Evolutionary conservation across 1,284 basidiomycete genomes (phyloP).

Genomic region (Ceratobasidium sp.): DNA sequence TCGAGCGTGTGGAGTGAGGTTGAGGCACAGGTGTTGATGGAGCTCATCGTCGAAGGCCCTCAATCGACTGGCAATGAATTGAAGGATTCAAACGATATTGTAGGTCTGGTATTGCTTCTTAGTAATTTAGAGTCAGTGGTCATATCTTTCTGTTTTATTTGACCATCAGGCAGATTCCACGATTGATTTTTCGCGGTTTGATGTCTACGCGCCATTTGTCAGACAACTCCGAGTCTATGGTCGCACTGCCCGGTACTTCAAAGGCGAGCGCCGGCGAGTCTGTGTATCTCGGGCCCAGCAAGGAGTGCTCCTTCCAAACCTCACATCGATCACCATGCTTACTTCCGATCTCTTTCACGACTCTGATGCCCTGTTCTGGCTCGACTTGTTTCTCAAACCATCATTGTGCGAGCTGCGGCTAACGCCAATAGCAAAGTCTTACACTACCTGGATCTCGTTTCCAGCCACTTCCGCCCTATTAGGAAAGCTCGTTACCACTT

Average conservation of each 20-base stretch:
- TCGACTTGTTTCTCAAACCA: conserved; percentile 4
- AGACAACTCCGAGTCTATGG: conserved; percentile 20
- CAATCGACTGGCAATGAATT: no score
- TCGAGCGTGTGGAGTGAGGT: no score
- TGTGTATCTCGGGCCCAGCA: not conserved
- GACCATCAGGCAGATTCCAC: not conserved
- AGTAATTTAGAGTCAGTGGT: no score
- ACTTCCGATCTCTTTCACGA: conserved; percentile 16
- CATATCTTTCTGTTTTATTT: no score
- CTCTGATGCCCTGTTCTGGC: conserved; percentile 22
- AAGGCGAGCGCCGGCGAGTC: not conserved
- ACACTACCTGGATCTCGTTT: conserved; percentile 1
- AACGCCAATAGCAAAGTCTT: not conserved
- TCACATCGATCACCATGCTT: conserved; percentile 9
- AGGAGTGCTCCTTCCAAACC: not conserved
- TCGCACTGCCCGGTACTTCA: conserved; percentile 10
- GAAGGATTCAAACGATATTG: no score
- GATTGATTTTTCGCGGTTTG: conserved; percentile 24
- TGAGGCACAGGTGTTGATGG: no score
- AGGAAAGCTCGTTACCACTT: not conserved
- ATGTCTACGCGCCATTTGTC: conserved; percentile 24
- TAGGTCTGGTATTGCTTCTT: no score
- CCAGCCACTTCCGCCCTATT: not conserved
- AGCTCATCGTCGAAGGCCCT: no score
- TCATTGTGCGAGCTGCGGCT: not conserved